Percentiles rank a stretch among this genome's conserved stretches.
Evolutionary conservation across 192 early-diverging fungal genomes (phyloP).

Genomic region (Lobulomyces angularis): DNA sequence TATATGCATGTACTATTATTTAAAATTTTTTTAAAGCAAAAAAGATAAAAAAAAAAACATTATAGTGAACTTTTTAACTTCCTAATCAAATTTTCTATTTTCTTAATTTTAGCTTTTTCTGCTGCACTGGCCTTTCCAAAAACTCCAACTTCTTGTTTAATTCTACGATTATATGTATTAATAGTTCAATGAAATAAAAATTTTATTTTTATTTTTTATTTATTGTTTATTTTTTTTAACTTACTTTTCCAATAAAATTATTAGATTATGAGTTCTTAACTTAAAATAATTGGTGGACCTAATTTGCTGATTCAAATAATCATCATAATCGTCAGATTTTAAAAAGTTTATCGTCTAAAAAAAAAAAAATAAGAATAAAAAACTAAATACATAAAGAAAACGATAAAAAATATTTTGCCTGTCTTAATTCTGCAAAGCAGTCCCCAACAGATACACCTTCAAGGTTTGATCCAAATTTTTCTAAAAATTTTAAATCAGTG

Average conservation of each 20-base stretch:
- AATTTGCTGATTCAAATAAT: constrained; percentile 54
- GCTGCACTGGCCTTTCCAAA: too few species aligned
- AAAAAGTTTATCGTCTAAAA: constrained; percentile 50
- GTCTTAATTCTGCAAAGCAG: constrained; percentile 56
- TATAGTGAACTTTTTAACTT: too few species aligned
- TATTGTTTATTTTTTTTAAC: constrained; percentile 6
- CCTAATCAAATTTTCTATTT: too few species aligned
- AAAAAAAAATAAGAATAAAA: background rate
- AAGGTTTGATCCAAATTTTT: constrained; percentile 63
- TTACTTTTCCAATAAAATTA: constrained; percentile 73
- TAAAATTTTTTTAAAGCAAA: too few species aligned
- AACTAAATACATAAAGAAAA: background rate
- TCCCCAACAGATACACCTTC: constrained; percentile 46
- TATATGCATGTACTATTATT: too few species aligned
- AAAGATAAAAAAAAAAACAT: too few species aligned
- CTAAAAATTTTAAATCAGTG: constrained; percentile 58
- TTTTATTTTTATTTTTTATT: too few species aligned
- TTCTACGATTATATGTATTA: too few species aligned
- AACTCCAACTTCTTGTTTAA: too few species aligned
- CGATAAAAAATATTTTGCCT: constrained; percentile 35
- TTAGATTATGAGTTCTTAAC: constrained; percentile 48
- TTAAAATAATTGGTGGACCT: constrained; percentile 52
- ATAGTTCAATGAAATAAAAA: too few species aligned
- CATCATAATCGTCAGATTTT: constrained; percentile 60
- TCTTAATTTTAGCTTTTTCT: too few species aligned